A percentile compares a stretch with the other conserved stretches of the same genome.
These are phyloP conservation scores for Mycena leptocephala DNA, from an alignment of 768 basidiomycete genomes.

Conservation along the genomic window DNA sequence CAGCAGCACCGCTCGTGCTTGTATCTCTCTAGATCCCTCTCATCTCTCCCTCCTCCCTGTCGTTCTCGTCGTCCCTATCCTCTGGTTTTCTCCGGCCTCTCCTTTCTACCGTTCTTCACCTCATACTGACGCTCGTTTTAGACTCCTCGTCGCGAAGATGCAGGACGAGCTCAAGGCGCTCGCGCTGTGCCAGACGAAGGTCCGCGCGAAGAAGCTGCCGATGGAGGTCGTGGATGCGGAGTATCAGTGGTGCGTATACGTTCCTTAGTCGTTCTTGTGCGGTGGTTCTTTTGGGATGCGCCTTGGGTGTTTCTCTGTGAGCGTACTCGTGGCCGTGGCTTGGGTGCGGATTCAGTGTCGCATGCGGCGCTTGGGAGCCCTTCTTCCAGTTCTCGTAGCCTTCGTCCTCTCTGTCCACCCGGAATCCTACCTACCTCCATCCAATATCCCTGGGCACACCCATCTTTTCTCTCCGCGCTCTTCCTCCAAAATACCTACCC, in stretches of 20 bases:
- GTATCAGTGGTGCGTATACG: constrained; percentile 89
- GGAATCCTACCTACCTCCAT: too few species aligned
- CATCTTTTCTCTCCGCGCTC: too few species aligned
- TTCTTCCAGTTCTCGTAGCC: neutral
- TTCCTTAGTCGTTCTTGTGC: neutral
- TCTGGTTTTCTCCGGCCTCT: neutral
- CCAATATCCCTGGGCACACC: too few species aligned
- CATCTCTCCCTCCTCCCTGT: neutral
- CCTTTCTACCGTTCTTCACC: neutral
- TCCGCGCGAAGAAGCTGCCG: constrained; percentile 93
- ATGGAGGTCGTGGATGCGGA: constrained; percentile 99
- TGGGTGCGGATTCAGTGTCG: too few species aligned
- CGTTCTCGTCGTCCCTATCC: constrained; percentile 30
- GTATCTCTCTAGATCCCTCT: too few species aligned
- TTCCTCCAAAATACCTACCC: neutral
- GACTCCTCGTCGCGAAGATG: constrained; percentile 84
- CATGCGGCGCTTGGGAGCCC: too few species aligned
- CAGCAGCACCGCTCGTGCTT: too few species aligned
- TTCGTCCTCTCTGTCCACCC: neutral
- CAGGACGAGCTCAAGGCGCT: constrained; percentile 95
- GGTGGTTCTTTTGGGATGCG: neutral
- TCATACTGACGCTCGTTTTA: constrained; percentile 42
- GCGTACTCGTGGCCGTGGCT: too few species aligned
- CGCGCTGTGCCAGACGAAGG: constrained; percentile 92
- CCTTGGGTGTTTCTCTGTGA: too few species aligned